Percentiles rank a stretch among this genome's conserved stretches.
phyloP scores from a whole-genome alignment of 208 protist genomes.

The Borovskyia barvae region DNA sequence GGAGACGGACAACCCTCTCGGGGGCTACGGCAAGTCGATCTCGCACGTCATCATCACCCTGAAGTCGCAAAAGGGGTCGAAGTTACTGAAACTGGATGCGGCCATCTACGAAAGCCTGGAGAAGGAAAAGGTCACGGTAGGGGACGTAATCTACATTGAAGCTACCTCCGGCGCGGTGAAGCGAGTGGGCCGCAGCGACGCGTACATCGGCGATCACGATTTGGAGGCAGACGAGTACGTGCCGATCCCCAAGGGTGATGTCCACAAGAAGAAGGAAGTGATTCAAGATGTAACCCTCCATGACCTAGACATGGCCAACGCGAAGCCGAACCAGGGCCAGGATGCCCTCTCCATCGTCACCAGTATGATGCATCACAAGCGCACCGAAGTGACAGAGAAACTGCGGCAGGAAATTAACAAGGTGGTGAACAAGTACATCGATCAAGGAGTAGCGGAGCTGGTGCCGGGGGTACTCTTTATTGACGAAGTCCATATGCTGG shows the following conservation, averaged over 20 bases:
- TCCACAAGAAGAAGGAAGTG: conserved; percentile 99
- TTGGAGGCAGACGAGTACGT: conserved; percentile 99
- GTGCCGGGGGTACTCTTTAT: conserved; percentile 99
- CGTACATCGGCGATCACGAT: conserved; percentile 96
- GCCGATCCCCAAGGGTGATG: conserved; percentile 99
- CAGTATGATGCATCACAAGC: conserved; percentile 98
- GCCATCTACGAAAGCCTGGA: conserved; percentile 99
- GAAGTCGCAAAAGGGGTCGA: conserved; percentile 98
- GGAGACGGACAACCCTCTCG: conserved; percentile 98
- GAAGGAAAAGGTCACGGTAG: conserved; percentile 98
- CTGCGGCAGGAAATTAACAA: conserved; percentile 99
- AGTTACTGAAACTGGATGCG: conserved; percentile 99
- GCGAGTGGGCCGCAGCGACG: conserved; percentile 95
- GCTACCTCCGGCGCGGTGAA: conserved; percentile 97
- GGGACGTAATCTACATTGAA: conserved; percentile 99
- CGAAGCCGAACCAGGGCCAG: conserved; percentile 96
- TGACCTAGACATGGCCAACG: conserved; percentile 99
- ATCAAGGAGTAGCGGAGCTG: conserved; percentile 99
- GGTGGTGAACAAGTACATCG: conserved; percentile 99
- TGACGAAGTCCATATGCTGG: conserved; percentile 99
- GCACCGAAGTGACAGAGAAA: conserved; percentile 99
- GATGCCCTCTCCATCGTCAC: conserved; percentile 98
- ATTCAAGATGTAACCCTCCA: conserved; percentile 99
- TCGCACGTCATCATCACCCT: conserved; percentile 98
- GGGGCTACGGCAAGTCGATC: conserved; percentile 98